Base-by-base conservation (phyloP, 2,329 filamentous ascomycete genomes). In the Didymella segeticola region DNA sequence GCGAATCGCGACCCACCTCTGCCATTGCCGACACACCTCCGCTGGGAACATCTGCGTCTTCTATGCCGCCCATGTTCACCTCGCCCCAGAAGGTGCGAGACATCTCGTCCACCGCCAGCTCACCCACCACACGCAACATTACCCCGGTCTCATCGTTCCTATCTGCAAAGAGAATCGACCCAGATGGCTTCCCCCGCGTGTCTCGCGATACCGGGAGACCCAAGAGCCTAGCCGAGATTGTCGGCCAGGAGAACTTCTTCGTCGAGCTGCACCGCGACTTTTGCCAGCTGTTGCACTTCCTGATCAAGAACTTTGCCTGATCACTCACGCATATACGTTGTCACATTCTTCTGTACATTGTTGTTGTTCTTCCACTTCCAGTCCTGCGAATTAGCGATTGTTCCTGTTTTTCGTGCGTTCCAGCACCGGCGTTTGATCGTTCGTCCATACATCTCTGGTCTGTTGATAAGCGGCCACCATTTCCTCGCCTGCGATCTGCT, bases 61-160 rank as follows among this genome's bases (percentile, higher is more conserved):
- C 68, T 0, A 60, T 65, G 50, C 58, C 63, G 31, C 67, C 70
- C 2, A 51, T 59, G n/a, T 66, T 71, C 43, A 54, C 61, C 7
- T 67, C 69, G 3, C 66, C 68, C 0, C 69, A 66, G 26, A 70
- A 67, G 45, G 66, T 67, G 6, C 62, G 64, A 9, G 47, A 73
- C 20, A 57, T 63, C 2, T 69, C 68, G 9, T 73, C 70, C 1
- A 62, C 60, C 8, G 57, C 67, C 5, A 72, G 66, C 54, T 68
- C 72, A 3, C 68, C 71, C 12, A 65, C 65, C 19, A 66, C 65
- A 36, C 73, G 77, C 50, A 79, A 78, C 53, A 82, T 83, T 58
- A 82, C 81, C 0, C 82, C 82, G 0, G 79, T 85, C 12, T 84
- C 82, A 2, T 84, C 82, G 1, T 86, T 86, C 67, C 72, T 86